Evolutionary conservation across 495 filamentous ascomycete species (phyloP).

Genomic region (Daldinia childiae): DNA sequence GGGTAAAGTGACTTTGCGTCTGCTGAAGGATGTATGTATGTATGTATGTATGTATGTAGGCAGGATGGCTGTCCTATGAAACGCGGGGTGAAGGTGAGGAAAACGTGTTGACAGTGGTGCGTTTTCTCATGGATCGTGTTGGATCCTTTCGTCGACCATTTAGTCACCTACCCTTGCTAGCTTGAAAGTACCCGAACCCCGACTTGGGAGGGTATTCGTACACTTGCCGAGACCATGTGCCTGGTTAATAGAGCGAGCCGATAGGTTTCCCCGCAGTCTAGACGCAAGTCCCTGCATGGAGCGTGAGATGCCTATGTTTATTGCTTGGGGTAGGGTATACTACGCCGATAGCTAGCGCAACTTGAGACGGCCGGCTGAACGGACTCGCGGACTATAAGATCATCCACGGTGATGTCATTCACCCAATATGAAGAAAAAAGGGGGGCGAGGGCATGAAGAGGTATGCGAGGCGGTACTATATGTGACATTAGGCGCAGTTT

Average conservation of each 20-base stretch:
- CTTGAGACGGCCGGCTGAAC: slow-evolving; percentile 23
- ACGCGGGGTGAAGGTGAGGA: neutral
- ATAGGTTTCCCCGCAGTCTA: slow-evolving; percentile 39
- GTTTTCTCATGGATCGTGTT: slow-evolving; percentile 5
- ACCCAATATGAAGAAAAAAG: neutral
- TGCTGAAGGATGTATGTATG: neutral
- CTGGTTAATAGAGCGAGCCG: slow-evolving; percentile 38
- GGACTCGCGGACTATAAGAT: neutral
- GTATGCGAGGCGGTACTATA: neutral
- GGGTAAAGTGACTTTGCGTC: slow-evolving; percentile 2
- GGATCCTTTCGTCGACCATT: slow-evolving; percentile 15
- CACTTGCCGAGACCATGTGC: slow-evolving; percentile 36
- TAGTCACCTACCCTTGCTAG: slow-evolving; percentile 6
- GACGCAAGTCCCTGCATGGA: slow-evolving; percentile 3
- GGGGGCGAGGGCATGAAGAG: neutral
- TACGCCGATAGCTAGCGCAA: neutral
- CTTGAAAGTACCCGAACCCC: slow-evolving; percentile 18
- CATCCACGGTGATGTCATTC: slow-evolving; percentile 24
- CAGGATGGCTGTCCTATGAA: neutral
- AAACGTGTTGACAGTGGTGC: neutral
- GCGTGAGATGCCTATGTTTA: neutral
- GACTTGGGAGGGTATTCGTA: slow-evolving; percentile 13
- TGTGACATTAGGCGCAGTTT: neutral
- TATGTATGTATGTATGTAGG: neutral
- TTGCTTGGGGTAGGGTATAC: slow-evolving; percentile 3